Base-by-base conservation (phyloP, 306 rosid genomes). In the Cicer arietinum region DNA sequence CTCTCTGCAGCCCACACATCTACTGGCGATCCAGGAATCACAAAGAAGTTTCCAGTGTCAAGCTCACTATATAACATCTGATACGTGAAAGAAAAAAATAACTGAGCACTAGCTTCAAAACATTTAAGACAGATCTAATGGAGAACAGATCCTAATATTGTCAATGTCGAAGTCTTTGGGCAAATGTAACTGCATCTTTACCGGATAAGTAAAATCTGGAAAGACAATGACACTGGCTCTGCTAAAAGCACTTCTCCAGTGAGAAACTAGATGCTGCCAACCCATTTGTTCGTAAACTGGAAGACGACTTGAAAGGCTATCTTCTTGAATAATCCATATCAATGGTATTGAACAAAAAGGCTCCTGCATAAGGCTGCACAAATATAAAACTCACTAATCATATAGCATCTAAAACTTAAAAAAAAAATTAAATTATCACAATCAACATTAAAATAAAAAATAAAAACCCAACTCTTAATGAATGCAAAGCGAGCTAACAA, bases 321-420 rank as follows among this genome's bases (percentile, higher is more conserved):
- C 89, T 83, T 92, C 98, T 86, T 88, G 98, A 90, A 94, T 81
- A 83, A 94, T 89, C 97, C 99, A 94, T 84, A 94, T 82, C 71
- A 94, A 75, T 74, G 99, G 98, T 63, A 94, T 74, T 10, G 96
- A 88, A 90, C 90, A 89, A 87, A 94, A 94, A 51, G 99, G 99
- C 83, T 86, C 99, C 93, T 94, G 99, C 97, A 92, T 94, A 84
- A 94, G 91, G 96, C 99, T 94, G 97, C 93, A 94, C 79, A 79
- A 84, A 92, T 88, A 90, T 92, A 88, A 86, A 89, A 89, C 84
- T 82, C 84, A 89, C 91, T 84, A 81, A 90, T 82, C 88, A 82
- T 47, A 85, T 47, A 85, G 79, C 73, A 86, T 83, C 86, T 83
- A 61, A 81, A 79, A 81, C 75, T 82, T 82, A 60, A 45, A 62